Evolutionary conservation across 2,329 filamentous ascomycete genomes (phyloP).

Genomic region (Ilyonectria sp.): DNA sequence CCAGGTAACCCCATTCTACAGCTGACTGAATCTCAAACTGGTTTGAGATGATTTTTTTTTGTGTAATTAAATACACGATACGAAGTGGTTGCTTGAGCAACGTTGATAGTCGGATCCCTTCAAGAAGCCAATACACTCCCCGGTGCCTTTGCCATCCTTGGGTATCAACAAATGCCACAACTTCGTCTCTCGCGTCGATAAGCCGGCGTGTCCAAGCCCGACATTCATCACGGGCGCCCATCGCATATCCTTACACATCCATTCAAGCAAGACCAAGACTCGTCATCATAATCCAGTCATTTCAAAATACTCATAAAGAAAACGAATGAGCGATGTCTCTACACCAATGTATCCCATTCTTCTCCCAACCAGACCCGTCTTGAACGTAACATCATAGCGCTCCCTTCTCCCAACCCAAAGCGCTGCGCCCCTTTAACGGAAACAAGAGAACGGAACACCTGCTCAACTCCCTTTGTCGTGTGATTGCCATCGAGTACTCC

Average conservation of each 20-base stretch:
- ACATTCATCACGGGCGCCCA: conserved; percentile 32
- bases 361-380: conserved; percentile 17
- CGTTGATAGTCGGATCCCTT: conserved; percentile 34
- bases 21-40: no score
- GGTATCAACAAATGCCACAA: conserved; percentile 41
- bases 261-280: not conserved
- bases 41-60: no score
- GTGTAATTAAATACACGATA: no score
- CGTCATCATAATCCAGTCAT: conserved; percentile 20
- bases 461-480: conserved; percentile 29
- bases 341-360: conserved; percentile 13
- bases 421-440: conserved; percentile 29
- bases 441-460: conserved; percentile 29
- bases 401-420: conserved; percentile 7
- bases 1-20: no score
- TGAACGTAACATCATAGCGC: conserved; percentile 26
- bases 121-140: conserved; percentile 43
- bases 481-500: not conserved
- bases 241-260: not conserved
- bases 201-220: conserved; percentile 37
- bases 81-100: conserved; percentile 4
- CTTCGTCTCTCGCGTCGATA: conserved; percentile 41
- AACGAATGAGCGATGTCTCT: conserved; percentile 24
- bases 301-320: conserved; percentile 23
- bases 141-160: conserved; percentile 32